These are phyloP conservation scores for Sclerotinia glacialis DNA, from an alignment of 2,329 filamentous ascomycete genomes.

Conservation along the genomic window DNA sequence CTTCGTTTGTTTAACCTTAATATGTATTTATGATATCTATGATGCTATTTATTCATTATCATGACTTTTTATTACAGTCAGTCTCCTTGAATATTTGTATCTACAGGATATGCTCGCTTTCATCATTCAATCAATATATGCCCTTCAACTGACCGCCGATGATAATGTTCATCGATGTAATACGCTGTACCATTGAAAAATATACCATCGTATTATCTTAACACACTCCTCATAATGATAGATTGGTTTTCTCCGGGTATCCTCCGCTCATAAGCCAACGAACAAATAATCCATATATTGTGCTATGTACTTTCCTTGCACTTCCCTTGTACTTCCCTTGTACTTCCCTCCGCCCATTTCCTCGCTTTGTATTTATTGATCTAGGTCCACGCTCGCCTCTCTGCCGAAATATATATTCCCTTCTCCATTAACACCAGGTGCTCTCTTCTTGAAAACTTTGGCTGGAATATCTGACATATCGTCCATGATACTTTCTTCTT, in stretches of 20 bases:
- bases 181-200: neutral
- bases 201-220: neutral
- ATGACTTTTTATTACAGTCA: neutral
- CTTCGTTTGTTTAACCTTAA: no score
- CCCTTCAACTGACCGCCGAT: neutral
- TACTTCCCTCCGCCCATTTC: neutral
- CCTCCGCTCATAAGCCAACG: neutral
- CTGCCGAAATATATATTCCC: neutral
- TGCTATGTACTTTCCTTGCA: neutral
- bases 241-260: slow-evolving; percentile 4
- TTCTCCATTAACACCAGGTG: neutral
- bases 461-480: slow-evolving; percentile 15
- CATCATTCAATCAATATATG: neutral
- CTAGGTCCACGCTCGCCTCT: slow-evolving; percentile 5
- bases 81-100: neutral
- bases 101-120: neutral
- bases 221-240: neutral
- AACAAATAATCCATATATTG: neutral
- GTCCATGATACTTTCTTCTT: slow-evolving; percentile 14
- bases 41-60: neutral
- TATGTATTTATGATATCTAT: neutral
- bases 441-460: slow-evolving; percentile 3
- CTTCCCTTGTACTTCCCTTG: neutral
- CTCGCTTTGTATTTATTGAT: neutral
- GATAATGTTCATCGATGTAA: neutral